Base-by-base conservation (phyloP, 73 alveolate genomes). In the Symbiodinium pilosum region DNA sequence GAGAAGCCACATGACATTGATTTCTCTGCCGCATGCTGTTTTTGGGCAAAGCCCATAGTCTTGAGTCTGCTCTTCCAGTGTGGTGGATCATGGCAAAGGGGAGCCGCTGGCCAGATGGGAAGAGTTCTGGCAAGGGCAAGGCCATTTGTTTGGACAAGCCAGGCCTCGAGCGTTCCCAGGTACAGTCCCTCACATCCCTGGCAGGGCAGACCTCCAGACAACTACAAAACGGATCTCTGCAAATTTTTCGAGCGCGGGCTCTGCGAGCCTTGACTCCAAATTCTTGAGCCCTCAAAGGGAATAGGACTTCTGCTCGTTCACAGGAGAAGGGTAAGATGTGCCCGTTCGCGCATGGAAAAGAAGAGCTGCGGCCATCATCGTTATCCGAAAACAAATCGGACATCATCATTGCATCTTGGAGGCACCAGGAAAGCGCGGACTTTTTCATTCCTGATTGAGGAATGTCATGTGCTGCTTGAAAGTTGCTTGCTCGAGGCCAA, bases 291-390 rank as follows among this genome's bases (percentile, higher is more conserved):
- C 14, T 9, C 21, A 14, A 47, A 47, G 59, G 6, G 59, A 47
- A 47, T 47, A 47, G 6, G 59, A 47, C 14, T 47, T 47, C 59
- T 47, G 59, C 59, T 9, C 6, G 59, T 4, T 54, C 88, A 4
- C 38, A 85, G 93, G 93, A 26, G 81, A 44, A 44, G 81, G 93
- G 93, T 32, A 28, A 36, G 26, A 26, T 41, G 36, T 85, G 93
- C 51, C 93, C 75, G 38, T 85, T 85, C 51, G 93, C 93, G 18
- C 93, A 85, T 1, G 93, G 93, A 14, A 69, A 85, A 40, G 43
- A 85, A 9, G 93, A 85, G 47, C 81, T 85, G 52, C 75, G 93
- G 16, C 81, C 81, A 14, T 64, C 81, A 18, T 24, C 81, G 24
- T 28, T 64, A n/a, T n/a, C 81, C 9, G 81, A 64, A 18, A 64